These are phyloP conservation scores for Naganishia randhawae DNA, from an alignment of 768 basidiomycete genomes.

Conservation along the genomic window DNA sequence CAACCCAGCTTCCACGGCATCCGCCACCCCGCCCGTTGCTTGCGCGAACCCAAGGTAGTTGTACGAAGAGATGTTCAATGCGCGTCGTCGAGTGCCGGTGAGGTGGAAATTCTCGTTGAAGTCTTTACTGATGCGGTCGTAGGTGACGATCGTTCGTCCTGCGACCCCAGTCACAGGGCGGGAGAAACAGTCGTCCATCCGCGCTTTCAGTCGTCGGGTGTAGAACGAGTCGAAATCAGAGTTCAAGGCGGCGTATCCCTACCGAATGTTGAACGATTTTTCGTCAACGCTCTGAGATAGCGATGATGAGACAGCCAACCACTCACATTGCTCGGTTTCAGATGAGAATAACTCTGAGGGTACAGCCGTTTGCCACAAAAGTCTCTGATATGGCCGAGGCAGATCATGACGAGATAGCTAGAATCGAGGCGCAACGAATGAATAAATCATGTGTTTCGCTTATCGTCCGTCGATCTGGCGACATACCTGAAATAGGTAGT, in stretches of 20 bases:
- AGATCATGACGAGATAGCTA: conserved; percentile 86
- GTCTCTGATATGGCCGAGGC: conserved; percentile 87
- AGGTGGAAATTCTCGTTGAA: conserved; percentile 70
- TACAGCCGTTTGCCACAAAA: conserved; percentile 84
- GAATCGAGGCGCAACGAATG: too few relatives aligned
- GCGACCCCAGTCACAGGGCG: conserved; percentile 91
- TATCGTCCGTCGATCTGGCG: not conserved
- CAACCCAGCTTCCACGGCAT: conserved; percentile 82
- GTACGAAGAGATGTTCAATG: conserved; percentile 95
- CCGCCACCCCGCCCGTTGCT: conserved; percentile 84
- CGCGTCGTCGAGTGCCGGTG: conserved; percentile 74
- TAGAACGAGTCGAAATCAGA: conserved; percentile 99
- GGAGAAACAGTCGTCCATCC: conserved; percentile 92
- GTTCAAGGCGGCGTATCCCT: conserved; percentile 95
- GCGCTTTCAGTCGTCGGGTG: conserved; percentile 86
- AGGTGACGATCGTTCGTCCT: conserved; percentile 79
- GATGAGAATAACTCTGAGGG: conserved; percentile 67
- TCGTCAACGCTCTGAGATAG: not conserved
- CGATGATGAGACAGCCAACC: not conserved
- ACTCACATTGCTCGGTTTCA: conserved; percentile 77
- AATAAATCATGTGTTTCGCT: too few relatives aligned
- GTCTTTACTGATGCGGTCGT: conserved; percentile 78
- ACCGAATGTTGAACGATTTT: not conserved
- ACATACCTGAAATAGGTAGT: conserved; percentile 69
- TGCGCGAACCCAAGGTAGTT: conserved; percentile 99